Conservation (phyloP, 768 basidiomycete species). For the Hysterangium stoloniferum region DNA sequence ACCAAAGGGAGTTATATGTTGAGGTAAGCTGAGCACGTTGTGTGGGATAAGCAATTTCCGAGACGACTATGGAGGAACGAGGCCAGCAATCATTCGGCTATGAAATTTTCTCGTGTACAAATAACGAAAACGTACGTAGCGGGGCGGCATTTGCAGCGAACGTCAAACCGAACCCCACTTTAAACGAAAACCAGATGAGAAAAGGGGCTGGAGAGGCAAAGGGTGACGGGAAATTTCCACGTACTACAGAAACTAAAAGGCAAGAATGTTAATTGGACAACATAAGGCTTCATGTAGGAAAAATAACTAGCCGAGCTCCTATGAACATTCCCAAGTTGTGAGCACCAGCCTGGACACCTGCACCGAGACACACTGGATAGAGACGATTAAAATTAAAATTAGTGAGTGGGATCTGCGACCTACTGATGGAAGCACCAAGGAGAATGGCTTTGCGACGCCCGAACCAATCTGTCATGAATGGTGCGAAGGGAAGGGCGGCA, state of each 20-base stretch:
- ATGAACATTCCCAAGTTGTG: constrained; percentile 12
- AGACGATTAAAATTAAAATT: not conserved
- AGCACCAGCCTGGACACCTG: constrained; percentile 7
- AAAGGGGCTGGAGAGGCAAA: not conserved
- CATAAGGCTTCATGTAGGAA: not conserved
- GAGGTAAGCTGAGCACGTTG: constrained; percentile 77
- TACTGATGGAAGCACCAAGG: constrained; percentile 34
- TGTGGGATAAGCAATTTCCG: constrained; percentile 78
- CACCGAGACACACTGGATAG: constrained; percentile 6
- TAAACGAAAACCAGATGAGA: not conserved
- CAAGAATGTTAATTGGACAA: not conserved
- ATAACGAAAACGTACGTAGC: not conserved
- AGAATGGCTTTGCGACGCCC: constrained; percentile 45
- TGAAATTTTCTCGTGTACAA: no score
- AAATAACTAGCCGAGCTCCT: not conserved
- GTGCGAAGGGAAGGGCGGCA: constrained; percentile 44
- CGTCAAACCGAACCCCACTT: constrained; percentile 66
- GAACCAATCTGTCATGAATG: constrained; percentile 40
- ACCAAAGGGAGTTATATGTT: constrained; percentile 81
- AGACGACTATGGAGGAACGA: constrained; percentile 46
- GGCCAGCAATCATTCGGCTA: no score
- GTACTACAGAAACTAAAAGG: constrained; percentile 8
- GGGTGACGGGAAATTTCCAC: not conserved
- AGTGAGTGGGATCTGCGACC: not conserved
- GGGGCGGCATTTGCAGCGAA: constrained; percentile 41